Conservation (phyloP, 179 eudicot species). For the Amaranthus tricolor region DNA sequence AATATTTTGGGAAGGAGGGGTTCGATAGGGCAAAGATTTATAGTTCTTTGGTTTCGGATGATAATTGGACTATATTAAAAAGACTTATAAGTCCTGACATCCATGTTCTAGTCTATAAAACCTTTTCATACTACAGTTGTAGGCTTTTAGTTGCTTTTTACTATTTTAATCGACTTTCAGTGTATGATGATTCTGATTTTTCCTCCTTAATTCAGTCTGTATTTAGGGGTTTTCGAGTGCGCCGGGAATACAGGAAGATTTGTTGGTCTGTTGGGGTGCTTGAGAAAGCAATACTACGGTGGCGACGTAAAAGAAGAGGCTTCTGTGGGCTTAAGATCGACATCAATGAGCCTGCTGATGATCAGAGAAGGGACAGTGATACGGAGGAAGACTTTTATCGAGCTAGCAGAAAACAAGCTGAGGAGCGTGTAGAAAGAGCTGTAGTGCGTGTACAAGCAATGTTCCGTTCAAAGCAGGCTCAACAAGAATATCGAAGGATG, state of each 20-base stretch:
- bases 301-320: conserved; percentile 83
- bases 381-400: conserved; percentile 82
- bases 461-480: conserved; percentile 92
- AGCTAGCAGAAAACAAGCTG: conserved; percentile 87
- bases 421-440: conserved; percentile 83
- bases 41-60: no score
- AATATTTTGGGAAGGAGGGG: no score
- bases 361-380: conserved; percentile 43
- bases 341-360: conserved; percentile 34
- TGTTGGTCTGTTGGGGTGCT: conserved; percentile 86
- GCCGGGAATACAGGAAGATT: conserved; percentile 70
- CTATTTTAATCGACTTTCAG: not conserved
- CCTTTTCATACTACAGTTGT: no score
- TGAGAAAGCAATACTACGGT: conserved; percentile 81
- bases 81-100: no score
- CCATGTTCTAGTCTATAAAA: no score
- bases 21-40: no score
- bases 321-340: conserved; percentile 64
- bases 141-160: not conserved
- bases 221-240: conserved; percentile 73
- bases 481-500: conserved; percentile 82
- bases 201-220: conserved; percentile 45
- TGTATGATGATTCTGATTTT: not conserved
- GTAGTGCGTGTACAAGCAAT: conserved; percentile 84
- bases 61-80: no score